Evolutionary conservation across 192 early-diverging fungal species (phyloP).

Genomic region (Podochytrium sp.): DNA sequence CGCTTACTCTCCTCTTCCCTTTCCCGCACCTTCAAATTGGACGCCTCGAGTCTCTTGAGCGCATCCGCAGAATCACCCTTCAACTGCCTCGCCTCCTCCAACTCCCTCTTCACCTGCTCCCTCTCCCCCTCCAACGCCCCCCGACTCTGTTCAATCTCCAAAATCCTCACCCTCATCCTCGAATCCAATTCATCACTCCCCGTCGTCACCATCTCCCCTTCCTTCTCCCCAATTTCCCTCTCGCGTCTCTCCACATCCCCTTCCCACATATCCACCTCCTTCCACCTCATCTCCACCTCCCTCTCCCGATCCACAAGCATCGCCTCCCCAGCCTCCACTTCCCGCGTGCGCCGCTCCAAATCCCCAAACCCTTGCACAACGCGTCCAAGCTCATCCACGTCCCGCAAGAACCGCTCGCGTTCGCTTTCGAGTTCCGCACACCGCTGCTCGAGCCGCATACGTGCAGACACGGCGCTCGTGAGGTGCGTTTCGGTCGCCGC

Average conservation of each 20-base stretch:
- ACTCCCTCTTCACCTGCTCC: not conserved
- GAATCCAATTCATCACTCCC: not conserved
- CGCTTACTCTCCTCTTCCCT: constrained; percentile 1
- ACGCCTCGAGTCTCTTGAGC: constrained; percentile 1
- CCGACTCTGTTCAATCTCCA: constrained; percentile 16
- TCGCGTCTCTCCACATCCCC: not conserved
- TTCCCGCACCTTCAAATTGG: not conserved
- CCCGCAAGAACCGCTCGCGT: not conserved
- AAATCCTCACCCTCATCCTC: constrained; percentile 1
- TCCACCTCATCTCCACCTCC: not conserved
- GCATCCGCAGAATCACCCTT: constrained; percentile 14
- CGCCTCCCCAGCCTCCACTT: not conserved
- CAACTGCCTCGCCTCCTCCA: not conserved
- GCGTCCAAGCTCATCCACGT: not conserved
- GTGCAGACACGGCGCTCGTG: not conserved
- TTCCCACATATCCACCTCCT: not conserved
- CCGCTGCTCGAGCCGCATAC: not conserved
- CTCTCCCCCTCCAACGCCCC: not conserved
- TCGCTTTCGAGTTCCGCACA: constrained; percentile 8
- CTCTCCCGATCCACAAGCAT: constrained; percentile 1
- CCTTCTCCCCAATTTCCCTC: not conserved
- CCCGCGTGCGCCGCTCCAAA: not conserved
- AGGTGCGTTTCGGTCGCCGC: constrained; percentile 6
- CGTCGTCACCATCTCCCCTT: not conserved
- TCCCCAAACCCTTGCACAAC: constrained; percentile 5